phyloP scores from a whole-genome alignment of 352 stramenopile genomes.

The Pythium sp. region DNA sequence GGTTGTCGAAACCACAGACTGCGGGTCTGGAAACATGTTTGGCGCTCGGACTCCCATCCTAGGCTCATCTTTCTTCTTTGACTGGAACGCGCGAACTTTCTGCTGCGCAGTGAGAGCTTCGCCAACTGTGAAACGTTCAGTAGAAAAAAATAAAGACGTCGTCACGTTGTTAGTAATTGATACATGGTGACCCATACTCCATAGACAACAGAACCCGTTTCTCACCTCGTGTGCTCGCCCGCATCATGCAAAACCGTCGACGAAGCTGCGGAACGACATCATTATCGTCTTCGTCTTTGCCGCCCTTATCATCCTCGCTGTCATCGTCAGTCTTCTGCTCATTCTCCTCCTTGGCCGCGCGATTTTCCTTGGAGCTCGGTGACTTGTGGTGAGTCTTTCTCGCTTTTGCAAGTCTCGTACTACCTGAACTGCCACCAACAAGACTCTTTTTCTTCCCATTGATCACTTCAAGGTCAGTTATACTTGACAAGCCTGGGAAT shows the following conservation, averaged over 20 bases:
- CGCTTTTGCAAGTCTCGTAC: background rate
- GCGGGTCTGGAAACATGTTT: slow-evolving; percentile 17
- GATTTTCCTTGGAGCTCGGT: background rate
- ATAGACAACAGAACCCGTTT: background rate
- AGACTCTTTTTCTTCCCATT: background rate
- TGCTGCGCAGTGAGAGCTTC: slow-evolving; percentile 4
- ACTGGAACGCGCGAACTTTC: slow-evolving; percentile 5
- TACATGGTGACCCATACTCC: background rate
- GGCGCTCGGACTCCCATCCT: slow-evolving; percentile 6
- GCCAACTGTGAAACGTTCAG: background rate
- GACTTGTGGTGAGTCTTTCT: background rate
- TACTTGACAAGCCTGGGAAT: slow-evolving; percentile 11
- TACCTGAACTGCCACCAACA: background rate
- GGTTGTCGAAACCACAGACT: background rate
- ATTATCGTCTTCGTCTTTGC: background rate
- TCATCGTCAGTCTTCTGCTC: background rate
- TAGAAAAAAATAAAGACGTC: background rate
- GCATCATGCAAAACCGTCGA: slow-evolving; percentile 34
- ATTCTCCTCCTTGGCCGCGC: background rate
- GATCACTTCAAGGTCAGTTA: background rate
- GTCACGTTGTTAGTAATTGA: background rate
- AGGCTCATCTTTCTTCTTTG: background rate
- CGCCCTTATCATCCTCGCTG: background rate
- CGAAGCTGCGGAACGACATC: slow-evolving; percentile 7
- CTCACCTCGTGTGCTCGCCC: slow-evolving; percentile 29